Evolutionary conservation across 1,284 basidiomycete genomes (phyloP).

Genomic region (Rhodotorula sp.): DNA sequence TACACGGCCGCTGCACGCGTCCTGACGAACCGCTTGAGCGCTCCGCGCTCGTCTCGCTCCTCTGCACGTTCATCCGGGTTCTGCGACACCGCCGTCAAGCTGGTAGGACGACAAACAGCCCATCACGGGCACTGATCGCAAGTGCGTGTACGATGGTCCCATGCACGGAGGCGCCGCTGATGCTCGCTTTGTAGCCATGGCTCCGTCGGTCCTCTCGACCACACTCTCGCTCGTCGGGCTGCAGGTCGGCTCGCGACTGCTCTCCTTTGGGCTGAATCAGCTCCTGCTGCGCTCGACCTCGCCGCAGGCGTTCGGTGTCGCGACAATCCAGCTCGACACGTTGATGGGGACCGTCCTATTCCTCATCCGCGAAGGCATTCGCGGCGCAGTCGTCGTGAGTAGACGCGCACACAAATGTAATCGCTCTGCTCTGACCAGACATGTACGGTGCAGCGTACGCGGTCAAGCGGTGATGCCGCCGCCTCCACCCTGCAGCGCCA

Average conservation of each 20-base stretch:
- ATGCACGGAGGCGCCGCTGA: too few relatives aligned
- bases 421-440: too few relatives aligned
- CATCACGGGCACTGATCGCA: background rate
- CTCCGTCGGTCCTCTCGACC: constrained; percentile 2
- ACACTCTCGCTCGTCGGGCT: constrained; percentile 72
- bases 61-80: too few relatives aligned
- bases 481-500: background rate
- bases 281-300: constrained; percentile 78
- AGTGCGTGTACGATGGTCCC: background rate
- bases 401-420: background rate
- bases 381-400: constrained; percentile 68
- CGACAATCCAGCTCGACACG: constrained; percentile 81
- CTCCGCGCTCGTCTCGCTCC: too few relatives aligned
- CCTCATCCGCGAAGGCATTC: constrained; percentile 84
- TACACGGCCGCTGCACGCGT: too few relatives aligned
- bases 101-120: constrained; percentile 38
- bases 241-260: constrained; percentile 76
- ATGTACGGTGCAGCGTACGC: background rate
- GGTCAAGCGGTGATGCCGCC: background rate
- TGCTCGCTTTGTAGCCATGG: background rate
- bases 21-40: too few relatives aligned
- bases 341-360: constrained; percentile 87
- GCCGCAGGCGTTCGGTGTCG: constrained; percentile 81
- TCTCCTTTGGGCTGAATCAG: constrained; percentile 89
- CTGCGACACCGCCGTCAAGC: too few relatives aligned